A percentile compares a stretch with the other conserved stretches of the same genome.
Conservation (phyloP, 2,329 filamentous ascomycete species). For the Hypoxylon sp. region DNA sequence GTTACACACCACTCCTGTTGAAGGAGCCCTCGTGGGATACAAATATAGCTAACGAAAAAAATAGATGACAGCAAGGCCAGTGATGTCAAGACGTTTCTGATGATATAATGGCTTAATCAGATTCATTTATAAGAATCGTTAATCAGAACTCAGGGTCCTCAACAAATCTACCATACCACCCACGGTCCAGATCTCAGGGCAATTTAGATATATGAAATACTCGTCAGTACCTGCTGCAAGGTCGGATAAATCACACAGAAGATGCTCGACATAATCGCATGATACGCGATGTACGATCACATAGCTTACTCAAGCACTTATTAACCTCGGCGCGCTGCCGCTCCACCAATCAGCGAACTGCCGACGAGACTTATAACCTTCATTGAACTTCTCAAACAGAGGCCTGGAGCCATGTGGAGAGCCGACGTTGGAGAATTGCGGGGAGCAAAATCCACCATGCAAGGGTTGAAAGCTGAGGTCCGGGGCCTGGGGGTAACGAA, state of each 20-base stretch:
- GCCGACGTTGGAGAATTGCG: conserved; percentile 39
- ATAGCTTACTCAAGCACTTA: conserved; percentile 44
- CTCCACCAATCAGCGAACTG: conserved; percentile 49
- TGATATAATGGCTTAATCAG: conserved; percentile 41
- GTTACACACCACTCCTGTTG: conserved; percentile 44
- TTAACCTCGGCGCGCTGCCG: conserved; percentile 35
- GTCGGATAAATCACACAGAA: conserved; percentile 37
- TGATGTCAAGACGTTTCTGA: conserved; percentile 36
- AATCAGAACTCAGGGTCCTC: conserved; percentile 37
- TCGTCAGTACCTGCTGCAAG: conserved; percentile 31
- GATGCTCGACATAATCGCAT: conserved; percentile 24
- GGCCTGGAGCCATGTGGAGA: conserved; percentile 42
- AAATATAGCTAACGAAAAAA: conserved; percentile 37
- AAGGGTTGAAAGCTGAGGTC: conserved; percentile 31
- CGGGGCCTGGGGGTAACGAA: conserved; percentile 11
- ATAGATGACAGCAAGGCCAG: conserved; percentile 24
- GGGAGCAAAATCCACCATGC: conserved; percentile 36
- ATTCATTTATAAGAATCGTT: conserved; percentile 37
- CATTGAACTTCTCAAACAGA: conserved; percentile 25
- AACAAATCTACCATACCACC: conserved; percentile 22
- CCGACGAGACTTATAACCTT: conserved; percentile 44
- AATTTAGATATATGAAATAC: conserved; percentile 46
- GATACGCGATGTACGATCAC: conserved; percentile 24
- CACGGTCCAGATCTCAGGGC: conserved; percentile 40
- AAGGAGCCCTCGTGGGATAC: conserved; percentile 42